Conservation (phyloP, 495 filamentous ascomycete species). For the Penicillium longicatenatum region DNA sequence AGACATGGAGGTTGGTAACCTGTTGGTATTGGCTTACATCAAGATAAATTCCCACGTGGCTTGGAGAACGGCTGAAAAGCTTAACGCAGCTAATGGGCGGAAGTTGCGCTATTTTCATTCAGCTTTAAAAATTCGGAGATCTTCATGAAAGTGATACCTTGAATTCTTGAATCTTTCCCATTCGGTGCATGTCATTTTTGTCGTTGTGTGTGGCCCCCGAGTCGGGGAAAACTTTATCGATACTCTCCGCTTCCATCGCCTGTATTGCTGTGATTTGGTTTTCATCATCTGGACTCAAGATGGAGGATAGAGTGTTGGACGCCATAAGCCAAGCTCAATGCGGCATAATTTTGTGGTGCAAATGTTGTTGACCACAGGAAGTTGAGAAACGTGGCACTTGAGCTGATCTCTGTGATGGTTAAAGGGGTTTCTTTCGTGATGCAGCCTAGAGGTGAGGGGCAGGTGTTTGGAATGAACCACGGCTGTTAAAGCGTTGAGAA, state of each 20-base stretch:
- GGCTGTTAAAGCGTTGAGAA: too few species aligned
- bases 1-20: conserved; percentile 1
- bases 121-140: background rate
- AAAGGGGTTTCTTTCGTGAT: too few species aligned
- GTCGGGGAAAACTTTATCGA: background rate
- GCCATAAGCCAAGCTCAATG: too few species aligned
- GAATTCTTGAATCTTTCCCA: conserved; percentile 29
- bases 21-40: conserved; percentile 12
- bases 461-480: too few species aligned
- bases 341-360: too few species aligned
- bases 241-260: conserved; percentile 1
- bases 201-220: conserved; percentile 1
- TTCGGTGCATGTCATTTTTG: conserved; percentile 24
- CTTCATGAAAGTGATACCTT: conserved; percentile 12
- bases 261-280: background rate
- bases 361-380: too few species aligned
- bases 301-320: too few species aligned
- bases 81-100: conserved; percentile 25
- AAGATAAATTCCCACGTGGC: conserved; percentile 30
- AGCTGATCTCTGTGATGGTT: too few species aligned
- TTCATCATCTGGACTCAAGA: too few species aligned
- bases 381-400: too few species aligned
- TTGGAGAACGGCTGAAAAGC: conserved; percentile 26
- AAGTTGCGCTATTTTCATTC: conserved; percentile 16
- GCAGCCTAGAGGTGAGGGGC: too few species aligned